Conservation (phyloP, 225 moss, liverwort and hornwort genomes). For the Marchantia polymorpha region DNA sequence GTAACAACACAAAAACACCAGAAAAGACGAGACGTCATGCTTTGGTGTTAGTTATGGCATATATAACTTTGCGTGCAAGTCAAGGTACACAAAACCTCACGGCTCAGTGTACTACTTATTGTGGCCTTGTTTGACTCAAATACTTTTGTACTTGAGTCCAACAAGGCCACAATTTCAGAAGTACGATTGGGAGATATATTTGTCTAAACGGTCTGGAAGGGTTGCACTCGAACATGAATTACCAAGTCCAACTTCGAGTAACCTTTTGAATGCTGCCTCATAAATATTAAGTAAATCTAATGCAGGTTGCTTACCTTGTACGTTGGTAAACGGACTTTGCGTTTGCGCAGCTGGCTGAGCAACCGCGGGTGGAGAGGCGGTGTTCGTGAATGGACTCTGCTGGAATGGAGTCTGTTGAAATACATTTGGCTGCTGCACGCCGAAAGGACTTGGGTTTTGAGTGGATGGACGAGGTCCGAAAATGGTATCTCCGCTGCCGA, state of each 20-base stretch:
- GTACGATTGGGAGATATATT: background rate
- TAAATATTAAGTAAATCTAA: background rate
- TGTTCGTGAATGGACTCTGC: constrained; percentile 8
- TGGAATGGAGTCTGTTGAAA: constrained; percentile 22
- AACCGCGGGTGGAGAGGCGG: background rate
- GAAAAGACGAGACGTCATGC: no score
- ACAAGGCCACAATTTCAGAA: background rate
- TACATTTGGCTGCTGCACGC: constrained; percentile 25
- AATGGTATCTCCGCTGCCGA: constrained; percentile 27
- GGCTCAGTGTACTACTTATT: no score
- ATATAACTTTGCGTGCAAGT: background rate
- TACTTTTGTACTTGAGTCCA: background rate
- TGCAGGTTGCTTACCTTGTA: background rate
- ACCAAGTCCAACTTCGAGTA: background rate
- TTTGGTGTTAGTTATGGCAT: background rate
- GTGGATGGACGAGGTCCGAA: constrained; percentile 17
- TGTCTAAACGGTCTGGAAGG: background rate
- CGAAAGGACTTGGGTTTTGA: constrained; percentile 20
- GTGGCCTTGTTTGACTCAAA: no score
- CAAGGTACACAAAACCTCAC: background rate
- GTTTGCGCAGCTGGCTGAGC: background rate
- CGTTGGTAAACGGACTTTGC: background rate
- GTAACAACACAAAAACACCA: background rate
- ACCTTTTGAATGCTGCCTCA: background rate
- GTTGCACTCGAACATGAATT: background rate